These are phyloP conservation scores for Ensete glaucum DNA, from an alignment of 176 grass and related monocot species.

Conservation along the genomic window DNA sequence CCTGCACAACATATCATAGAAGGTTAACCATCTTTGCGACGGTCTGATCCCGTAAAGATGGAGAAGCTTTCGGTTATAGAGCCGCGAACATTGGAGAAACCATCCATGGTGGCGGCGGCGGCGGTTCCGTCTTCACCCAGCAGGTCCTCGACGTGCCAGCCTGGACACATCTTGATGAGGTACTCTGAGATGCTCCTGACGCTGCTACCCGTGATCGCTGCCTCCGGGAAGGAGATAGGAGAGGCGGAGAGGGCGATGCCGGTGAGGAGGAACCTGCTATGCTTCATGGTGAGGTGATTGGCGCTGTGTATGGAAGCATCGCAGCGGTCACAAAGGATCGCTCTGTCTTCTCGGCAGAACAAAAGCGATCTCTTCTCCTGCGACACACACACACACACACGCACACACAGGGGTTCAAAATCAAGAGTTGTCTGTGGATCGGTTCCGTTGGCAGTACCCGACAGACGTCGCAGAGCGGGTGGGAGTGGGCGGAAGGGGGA, in stretches of 20 bases:
- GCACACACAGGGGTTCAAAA: background rate
- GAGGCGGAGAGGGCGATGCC: slow-evolving; percentile 47
- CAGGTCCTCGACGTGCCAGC: slow-evolving; percentile 79
- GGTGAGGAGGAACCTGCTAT: slow-evolving; percentile 78
- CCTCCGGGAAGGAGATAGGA: slow-evolving; percentile 8
- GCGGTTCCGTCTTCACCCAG: slow-evolving; percentile 15
- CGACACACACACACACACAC: background rate
- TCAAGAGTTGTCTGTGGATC: background rate
- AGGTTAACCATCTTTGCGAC: background rate
- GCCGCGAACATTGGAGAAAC: slow-evolving; percentile 17
- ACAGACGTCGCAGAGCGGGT: slow-evolving; percentile 74
- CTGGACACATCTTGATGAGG: slow-evolving; percentile 17
- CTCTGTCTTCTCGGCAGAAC: slow-evolving; percentile 93
- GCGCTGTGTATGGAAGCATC: slow-evolving; percentile 67
- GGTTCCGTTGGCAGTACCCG: slow-evolving; percentile 22
- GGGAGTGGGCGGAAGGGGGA: slow-evolving; percentile 6
- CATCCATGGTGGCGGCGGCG: background rate
- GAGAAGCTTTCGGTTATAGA: background rate
- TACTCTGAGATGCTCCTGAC: slow-evolving; percentile 39
- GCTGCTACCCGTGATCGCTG: background rate
- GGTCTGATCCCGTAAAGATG: background rate
- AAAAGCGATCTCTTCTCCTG: slow-evolving; percentile 61
- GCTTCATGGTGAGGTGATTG: slow-evolving; percentile 80
- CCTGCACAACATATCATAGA: slow-evolving; percentile 8
- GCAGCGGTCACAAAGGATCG: slow-evolving; percentile 84